Conservation (phyloP, 345 rosid genomes). For the Tarenaya hassleriana region DNA sequence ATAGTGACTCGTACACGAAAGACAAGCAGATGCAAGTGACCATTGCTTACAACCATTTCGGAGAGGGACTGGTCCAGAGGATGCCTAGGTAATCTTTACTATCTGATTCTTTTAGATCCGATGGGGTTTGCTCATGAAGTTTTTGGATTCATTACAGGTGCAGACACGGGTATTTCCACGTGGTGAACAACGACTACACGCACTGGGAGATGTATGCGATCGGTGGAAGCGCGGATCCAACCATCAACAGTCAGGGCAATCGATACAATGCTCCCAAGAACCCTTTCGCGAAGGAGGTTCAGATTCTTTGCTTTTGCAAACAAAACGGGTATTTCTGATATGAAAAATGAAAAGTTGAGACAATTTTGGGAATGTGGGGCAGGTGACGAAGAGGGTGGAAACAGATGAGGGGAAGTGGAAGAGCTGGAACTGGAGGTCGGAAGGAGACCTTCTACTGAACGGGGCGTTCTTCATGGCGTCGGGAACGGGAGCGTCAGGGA, state of each 20-base stretch:
- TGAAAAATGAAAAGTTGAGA: too few relatives aligned
- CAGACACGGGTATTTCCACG: constrained; percentile 92
- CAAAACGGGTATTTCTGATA: constrained; percentile 1
- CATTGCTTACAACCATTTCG: constrained; percentile 92
- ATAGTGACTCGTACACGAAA: constrained; percentile 73
- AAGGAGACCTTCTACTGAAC: constrained; percentile 75
- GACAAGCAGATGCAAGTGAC: constrained; percentile 95
- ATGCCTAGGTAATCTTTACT: constrained; percentile 69
- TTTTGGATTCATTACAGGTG: constrained; percentile 43
- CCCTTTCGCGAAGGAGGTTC: constrained; percentile 83
- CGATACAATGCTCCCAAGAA: constrained; percentile 73
- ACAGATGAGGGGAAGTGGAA: constrained; percentile 50
- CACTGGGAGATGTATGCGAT: constrained; percentile 99
- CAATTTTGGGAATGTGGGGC: constrained; percentile 27
- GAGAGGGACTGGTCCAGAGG: constrained; percentile 88
- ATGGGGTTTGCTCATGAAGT: constrained; percentile 1
- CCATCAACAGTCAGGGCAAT: constrained; percentile 96
- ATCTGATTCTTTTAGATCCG: not conserved
- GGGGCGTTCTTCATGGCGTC: constrained; percentile 90
- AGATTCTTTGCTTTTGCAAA: not conserved
- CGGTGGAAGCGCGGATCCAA: constrained; percentile 90
- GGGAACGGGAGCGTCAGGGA: constrained; percentile 72
- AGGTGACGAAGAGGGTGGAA: constrained; percentile 90
- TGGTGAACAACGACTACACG: constrained; percentile 93
- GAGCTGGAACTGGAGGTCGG: constrained; percentile 89